These are phyloP conservation scores for Coemansia sp. DNA, from an alignment of 192 early-diverging fungal genomes.

Conservation along the genomic window DNA sequence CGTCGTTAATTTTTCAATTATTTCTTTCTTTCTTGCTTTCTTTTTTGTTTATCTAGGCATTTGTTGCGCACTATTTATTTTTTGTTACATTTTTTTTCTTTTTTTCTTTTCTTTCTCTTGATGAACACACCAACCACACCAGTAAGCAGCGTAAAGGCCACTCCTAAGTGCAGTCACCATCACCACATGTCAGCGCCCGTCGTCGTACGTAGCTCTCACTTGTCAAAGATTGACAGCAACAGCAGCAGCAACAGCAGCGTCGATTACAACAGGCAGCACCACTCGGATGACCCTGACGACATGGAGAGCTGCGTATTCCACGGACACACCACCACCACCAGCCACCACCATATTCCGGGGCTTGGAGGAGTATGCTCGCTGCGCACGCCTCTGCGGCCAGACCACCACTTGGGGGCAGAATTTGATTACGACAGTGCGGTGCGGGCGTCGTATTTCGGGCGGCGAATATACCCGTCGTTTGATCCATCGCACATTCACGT, in stretches of 20 bases:
- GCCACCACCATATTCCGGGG: slow-evolving; percentile 5
- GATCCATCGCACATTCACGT: slow-evolving; percentile 33
- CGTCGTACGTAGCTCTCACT: slow-evolving; percentile 19
- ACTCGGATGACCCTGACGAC: not conserved
- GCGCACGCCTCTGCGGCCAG: slow-evolving; percentile 4
- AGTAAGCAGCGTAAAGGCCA: slow-evolving; percentile 9
- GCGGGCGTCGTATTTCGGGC: slow-evolving; percentile 39
- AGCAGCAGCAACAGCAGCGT: slow-evolving; percentile 8
- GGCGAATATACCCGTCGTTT: slow-evolving; percentile 46
- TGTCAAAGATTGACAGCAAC: slow-evolving; percentile 19
- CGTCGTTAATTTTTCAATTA: slow-evolving; percentile 2
- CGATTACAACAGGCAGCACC: not conserved
- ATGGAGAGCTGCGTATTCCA: slow-evolving; percentile 8
- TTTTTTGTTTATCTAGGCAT: not conserved
- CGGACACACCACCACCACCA: slow-evolving; percentile 1
- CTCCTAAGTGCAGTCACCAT: slow-evolving; percentile 5
- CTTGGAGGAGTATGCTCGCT: slow-evolving; percentile 7
- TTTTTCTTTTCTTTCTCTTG: no score
- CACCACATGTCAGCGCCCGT: slow-evolving; percentile 16
- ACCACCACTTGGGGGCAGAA: slow-evolving; percentile 17
- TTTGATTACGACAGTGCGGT: slow-evolving; percentile 41
- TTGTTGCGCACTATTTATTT: not conserved
- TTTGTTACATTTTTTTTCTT: not conserved
- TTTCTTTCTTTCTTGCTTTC: no score
- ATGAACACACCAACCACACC: slow-evolving; percentile 33